phyloP scores from a whole-genome alignment of 2,329 filamentous ascomycete species.

The Fusarium longipes region DNA sequence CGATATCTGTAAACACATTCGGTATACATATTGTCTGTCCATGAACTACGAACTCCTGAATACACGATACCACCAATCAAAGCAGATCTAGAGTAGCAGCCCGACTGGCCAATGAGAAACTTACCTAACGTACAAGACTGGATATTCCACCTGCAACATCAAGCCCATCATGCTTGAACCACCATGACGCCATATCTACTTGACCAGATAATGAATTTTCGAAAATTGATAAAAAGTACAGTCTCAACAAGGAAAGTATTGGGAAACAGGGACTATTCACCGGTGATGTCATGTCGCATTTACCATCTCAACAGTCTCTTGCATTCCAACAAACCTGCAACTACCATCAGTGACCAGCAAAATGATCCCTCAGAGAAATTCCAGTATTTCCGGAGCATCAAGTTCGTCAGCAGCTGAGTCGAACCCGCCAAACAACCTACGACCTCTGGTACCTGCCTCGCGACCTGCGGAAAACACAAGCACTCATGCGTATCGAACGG shows the following conservation, averaged over 20 bases:
- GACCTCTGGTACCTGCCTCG: background rate
- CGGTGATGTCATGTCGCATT: background rate
- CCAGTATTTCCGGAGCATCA: background rate
- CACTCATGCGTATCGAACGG: background rate
- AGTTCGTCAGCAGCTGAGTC: background rate
- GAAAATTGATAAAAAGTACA: no score
- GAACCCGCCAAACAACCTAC: fast-evolving
- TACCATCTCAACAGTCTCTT: no score
- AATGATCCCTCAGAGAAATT: background rate
- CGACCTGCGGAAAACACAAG: background rate
- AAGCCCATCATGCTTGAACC: slow-evolving; percentile 5
- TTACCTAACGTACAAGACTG: background rate
- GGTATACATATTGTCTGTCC: no score
- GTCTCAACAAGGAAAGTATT: no score
- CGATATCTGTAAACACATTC: no score
- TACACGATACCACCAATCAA: no score
- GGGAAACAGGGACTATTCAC: background rate
- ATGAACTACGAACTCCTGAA: no score
- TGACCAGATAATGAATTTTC: background rate
- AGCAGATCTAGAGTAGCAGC: no score
- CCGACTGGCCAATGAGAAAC: no score
- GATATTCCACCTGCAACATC: no score
- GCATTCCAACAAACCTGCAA: background rate
- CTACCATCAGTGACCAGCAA: background rate
- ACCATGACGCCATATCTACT: slow-evolving; percentile 14